These are phyloP conservation scores for Parastagonospora avenae DNA, from an alignment of 2,329 filamentous ascomycete genomes.

Conservation along the genomic window DNA sequence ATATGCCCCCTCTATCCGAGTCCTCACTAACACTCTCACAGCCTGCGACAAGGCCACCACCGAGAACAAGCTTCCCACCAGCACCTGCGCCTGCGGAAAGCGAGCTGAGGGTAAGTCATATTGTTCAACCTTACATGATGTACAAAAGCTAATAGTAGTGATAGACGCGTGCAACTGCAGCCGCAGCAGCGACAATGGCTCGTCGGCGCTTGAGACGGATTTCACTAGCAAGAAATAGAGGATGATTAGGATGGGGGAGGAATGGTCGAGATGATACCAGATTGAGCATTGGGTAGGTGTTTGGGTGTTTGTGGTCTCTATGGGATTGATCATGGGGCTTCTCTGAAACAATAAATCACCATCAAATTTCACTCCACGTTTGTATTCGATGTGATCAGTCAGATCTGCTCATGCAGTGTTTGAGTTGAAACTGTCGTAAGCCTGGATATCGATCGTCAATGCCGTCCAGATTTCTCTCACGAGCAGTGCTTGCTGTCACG, in stretches of 20 bases:
- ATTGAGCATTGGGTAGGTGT: conserved; percentile 18
- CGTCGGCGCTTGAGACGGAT: conserved; percentile 75
- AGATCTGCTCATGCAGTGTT: background rate
- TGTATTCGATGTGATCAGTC: background rate
- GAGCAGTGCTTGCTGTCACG: too few relatives aligned
- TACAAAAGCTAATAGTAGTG: background rate
- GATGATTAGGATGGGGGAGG: background rate
- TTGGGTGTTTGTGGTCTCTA: conserved; percentile 15
- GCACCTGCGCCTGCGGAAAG: conserved; percentile 77
- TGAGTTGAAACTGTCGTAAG: too few relatives aligned
- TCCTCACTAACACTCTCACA: conserved; percentile 21
- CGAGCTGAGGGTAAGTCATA: conserved; percentile 67
- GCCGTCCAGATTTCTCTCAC: too few relatives aligned
- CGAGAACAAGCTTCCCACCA: conserved; percentile 75
- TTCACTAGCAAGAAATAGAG: conserved; percentile 73
- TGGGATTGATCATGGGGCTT: background rate
- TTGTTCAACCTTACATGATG: background rate
- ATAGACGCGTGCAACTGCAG: conserved; percentile 74
- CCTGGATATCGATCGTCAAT: too few relatives aligned
- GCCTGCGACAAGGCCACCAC: conserved; percentile 73
- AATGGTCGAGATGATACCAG: conserved; percentile 1
- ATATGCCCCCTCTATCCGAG: conserved; percentile 8
- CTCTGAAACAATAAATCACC: background rate
- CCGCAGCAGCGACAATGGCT: conserved; percentile 67
- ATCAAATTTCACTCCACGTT: too few relatives aligned